phyloP scores from a whole-genome alignment of 2,329 filamentous ascomycete species.

The Talaromyces amestolkiae region DNA sequence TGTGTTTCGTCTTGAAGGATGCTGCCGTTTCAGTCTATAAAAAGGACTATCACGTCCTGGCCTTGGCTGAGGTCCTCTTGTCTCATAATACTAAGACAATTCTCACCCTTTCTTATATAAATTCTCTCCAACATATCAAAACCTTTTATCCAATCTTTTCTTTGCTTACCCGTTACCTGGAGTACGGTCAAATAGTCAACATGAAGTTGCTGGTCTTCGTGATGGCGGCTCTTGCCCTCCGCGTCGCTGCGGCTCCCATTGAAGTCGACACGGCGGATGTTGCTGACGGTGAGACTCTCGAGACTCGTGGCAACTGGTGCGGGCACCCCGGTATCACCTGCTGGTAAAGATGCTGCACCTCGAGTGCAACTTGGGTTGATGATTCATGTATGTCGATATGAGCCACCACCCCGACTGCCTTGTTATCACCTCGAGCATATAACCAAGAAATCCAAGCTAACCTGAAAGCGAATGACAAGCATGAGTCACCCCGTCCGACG shows the following conservation, averaged over 20 bases:
- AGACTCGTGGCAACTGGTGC: constrained; percentile 2
- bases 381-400: not conserved
- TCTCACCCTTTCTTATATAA: not conserved
- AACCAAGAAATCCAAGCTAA: not conserved
- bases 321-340: not conserved
- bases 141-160: not conserved
- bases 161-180: not conserved
- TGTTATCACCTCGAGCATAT: too few species aligned
- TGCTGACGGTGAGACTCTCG: not conserved
- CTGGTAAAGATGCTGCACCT: not conserved
- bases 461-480: not conserved
- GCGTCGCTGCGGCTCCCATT: constrained; percentile 6
- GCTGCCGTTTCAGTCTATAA: constrained; percentile 7
- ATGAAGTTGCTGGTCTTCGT: constrained; percentile 4
- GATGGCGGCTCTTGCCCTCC: constrained; percentile 1
- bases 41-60: not conserved
- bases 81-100: not conserved
- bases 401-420: not conserved
- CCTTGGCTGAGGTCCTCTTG: not conserved
- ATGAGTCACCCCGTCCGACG: not conserved
- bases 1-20: not conserved
- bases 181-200: not conserved
- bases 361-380: not conserved
- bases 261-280: not conserved
- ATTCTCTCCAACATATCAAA: not conserved